Base-by-base conservation (phyloP, 2,329 filamentous ascomycete species). In the Gremmenia infestans region DNA sequence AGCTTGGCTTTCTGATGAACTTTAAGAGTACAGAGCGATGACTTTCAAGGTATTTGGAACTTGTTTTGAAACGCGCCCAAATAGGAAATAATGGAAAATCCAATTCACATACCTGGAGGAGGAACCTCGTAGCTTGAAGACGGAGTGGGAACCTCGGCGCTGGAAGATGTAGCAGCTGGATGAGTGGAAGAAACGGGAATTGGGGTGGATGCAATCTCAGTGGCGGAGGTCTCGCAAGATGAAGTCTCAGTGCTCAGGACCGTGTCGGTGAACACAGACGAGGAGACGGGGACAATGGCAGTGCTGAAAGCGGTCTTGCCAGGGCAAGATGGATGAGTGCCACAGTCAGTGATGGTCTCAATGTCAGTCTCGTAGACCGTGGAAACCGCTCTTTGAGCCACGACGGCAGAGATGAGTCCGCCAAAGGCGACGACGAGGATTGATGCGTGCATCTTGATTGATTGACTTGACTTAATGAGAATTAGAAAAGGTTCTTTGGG, bases 371-470 rank as follows among this genome's bases (percentile, higher is more conserved):
- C 48, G 5, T 48, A 50, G 37, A 52, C 48, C 28, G 55, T 58
- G 19, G 40, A 35, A 8, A 32, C 8, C 28, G 28, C 15, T 17
- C 47, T 55, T 17, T 55, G 14, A 48, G 48, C 48, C n/a, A 43
- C 23, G 46, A 54, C 17, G 40, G 51, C 14, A 42, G 49, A 53
- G 39, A 48, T 47, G 35, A 57, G 50, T 42, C 50, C 51, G 42
- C 45, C 22, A 15, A 47, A 28, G 23, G 45, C 45, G 23, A 55
- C 48, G 56, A 59, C 15, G 52, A 61, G 39, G 45, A 49, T 50
- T 45, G 61, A 58, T 54, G 54, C 22, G 53, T 59, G 61, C 61
- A 63, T 63, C 40, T 48, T 53, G 19, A 42, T 17, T 9, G 52
- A 48, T 9, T 25, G 40, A 28, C 15, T 12, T 14, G 45, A 47